A percentile compares a stretch with the other conserved stretches of the same genome.
Evolutionary conservation across 164 flowering plant genomes (phyloP).

Genomic region (Sedum album): DNA sequence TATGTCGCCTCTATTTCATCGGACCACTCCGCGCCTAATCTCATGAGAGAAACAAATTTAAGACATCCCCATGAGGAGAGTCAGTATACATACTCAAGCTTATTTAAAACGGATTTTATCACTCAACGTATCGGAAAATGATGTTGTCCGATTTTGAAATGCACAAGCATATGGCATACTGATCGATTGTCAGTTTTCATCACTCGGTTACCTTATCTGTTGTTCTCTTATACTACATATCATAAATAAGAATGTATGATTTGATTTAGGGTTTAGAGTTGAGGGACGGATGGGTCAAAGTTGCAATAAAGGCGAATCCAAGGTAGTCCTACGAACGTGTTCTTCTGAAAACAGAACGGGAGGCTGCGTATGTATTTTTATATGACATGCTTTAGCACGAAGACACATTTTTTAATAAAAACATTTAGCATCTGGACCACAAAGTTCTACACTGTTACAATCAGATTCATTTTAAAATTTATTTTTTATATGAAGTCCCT

Average conservation of each 20-base stretch:
- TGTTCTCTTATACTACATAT: neutral
- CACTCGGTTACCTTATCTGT: neutral
- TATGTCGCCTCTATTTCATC: neutral
- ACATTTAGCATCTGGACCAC: neutral
- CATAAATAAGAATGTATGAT: neutral
- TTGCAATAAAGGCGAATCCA: conserved; percentile 3
- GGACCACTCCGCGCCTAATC: neutral
- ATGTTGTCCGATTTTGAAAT: neutral
- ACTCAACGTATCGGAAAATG: neutral
- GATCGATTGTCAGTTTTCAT: neutral
- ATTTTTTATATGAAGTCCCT: too few relatives aligned
- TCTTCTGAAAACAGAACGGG: neutral
- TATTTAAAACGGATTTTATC: too few relatives aligned
- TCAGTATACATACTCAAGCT: too few relatives aligned
- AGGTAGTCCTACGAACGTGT: conserved; percentile 6
- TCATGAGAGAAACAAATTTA: too few relatives aligned
- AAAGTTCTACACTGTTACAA: neutral
- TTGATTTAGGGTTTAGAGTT: neutral
- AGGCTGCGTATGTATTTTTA: neutral
- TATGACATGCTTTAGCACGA: conserved; percentile 1
- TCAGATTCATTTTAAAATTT: too few relatives aligned
- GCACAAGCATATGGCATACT: conserved; percentile 1
- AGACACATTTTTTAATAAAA: neutral
- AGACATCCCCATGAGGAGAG: too few relatives aligned
- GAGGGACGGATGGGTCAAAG: neutral